Evolutionary conservation across 257 asterid species (phyloP), one percentile per base, ranked within the genome.

Genomic region (Lycium barbarum): DNA sequence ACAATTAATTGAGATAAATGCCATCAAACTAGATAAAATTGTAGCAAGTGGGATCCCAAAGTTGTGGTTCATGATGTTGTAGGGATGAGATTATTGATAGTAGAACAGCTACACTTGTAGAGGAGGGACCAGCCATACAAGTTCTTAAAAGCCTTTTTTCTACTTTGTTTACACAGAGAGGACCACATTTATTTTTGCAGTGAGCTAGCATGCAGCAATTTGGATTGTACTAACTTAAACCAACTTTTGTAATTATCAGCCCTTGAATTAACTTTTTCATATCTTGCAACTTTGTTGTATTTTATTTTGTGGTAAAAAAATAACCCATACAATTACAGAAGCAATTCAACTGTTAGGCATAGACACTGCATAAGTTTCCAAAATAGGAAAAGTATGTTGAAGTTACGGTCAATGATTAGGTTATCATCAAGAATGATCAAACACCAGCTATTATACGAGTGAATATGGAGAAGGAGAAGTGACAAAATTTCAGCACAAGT

Each of bases 121-220:
- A 90, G 84, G 89, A 91, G 89, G 98, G 98, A 94, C 97, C 98
- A 91, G 79, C 82, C 38, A 71, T 9, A 65, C 70, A 90, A 91
- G 85, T 87, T 90, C 89, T 89, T 89, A 85, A 91, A 91, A 91
- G 94, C 79, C 45, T 40, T 91, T 58, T 26, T 90, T 89, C 88
- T 89, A 91, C 86, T 85, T 86, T 86, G 90, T 90, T 85, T 26
- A 72, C 68, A 61, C 4, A 81, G 89, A 90, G 53, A 72, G 97
- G 98, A 92, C 98, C 98, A 94, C 97, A 74, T 76, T 70, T 38
- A 83, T 40, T 85, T 40, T 79, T 88, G 84, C 91, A 91, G 82
- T 88, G 80, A 85, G 89, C 89, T 84, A 88, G 80, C 89, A 83
- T 87, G 82, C 70, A 83, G 54, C 91, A 87, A 51, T 76, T 76